Base-by-base conservation (phyloP, 345 rosid genomes). In the Ceriops tagal region DNA sequence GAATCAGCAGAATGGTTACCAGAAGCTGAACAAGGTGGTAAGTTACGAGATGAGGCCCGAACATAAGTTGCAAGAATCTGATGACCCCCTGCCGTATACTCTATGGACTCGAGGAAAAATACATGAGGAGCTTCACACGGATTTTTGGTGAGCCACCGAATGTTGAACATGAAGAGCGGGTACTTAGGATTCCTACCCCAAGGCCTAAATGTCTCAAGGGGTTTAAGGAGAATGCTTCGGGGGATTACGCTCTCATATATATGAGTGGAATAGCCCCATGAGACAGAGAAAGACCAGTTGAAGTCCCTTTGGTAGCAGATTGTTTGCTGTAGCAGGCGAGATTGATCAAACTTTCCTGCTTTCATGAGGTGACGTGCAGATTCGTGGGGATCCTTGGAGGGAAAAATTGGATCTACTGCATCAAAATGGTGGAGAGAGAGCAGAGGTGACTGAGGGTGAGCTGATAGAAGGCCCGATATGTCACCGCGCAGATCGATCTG, bases 371-470 rank as follows among this genome's bases (percentile, higher is more conserved):
- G 91, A 30, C 77, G 67, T 10, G 86, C 71, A 5, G 92, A 80
- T 47, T 84, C 79, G 10, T 63, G 72, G 0, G 78, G 86, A 73
- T 73, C 77, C 86, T 75, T 83, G 65, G 79, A 69, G 37, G 90
- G 88, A 58, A 88, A 88, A 22, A 91, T 75, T 5, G 95, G 92
- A 66, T 83, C 67, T 64, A 85, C 35, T 27, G 28, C 30, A 26
- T 91, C 89, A 1, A 91, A 69, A 66, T 91, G 97, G 80, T 90
- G 96, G 58, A 88, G 85, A 2, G 87, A 73, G 61, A 87, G 46
- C 46, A 83, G 55, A 11, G 87, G 92, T 68, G 79, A 16, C 56
- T 77, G 86, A 8, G 86, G 92, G 58, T 86, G 93, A 70, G 93
- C 77, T 52, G 93, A 88, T 58, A 87, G 77, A 32, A 85, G 69